Percentiles rank a stretch among this genome's conserved stretches.
phyloP scores from a whole-genome alignment of 352 stramenopile genomes.

The Pythium grandisporangium region DNA sequence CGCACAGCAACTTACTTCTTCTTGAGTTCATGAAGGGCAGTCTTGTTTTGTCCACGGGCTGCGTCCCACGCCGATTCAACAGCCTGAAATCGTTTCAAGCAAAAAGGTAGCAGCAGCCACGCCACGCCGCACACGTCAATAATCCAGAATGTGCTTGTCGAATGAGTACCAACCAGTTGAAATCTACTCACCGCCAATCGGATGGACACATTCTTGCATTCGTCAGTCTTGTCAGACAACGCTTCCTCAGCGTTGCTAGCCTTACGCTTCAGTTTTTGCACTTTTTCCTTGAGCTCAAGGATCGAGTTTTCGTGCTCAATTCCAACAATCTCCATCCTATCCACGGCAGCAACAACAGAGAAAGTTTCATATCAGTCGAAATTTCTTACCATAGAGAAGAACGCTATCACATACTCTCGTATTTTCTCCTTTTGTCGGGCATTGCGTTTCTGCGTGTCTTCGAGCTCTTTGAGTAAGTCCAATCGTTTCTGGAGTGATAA shows the following conservation, averaged over 20 bases:
- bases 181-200: conserved; percentile 54
- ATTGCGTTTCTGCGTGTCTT: conserved; percentile 61
- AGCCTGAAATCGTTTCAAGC: too few species aligned
- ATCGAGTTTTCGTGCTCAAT: conserved; percentile 72
- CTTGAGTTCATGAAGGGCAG: conserved; percentile 66
- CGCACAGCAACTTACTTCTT: conserved; percentile 31
- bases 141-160: too few species aligned
- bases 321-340: conserved; percentile 51
- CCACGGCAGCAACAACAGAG: background rate
- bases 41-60: conserved; percentile 71
- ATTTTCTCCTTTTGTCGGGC: conserved; percentile 63
- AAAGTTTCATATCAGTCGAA: background rate
- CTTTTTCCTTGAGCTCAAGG: conserved; percentile 65
- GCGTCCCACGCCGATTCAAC: conserved; percentile 74
- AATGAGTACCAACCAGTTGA: too few species aligned
- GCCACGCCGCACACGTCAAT: too few species aligned
- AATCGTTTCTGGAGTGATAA: conserved; percentile 33
- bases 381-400: background rate
- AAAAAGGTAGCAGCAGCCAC: too few species aligned
- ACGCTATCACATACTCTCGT: conserved; percentile 32
- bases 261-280: conserved; percentile 67
- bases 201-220: conserved; percentile 56
- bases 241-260: conserved; percentile 32
- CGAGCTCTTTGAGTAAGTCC: conserved; percentile 54
- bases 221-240: conserved; percentile 40